Evolutionary conservation across 768 basidiomycete genomes (phyloP), one percentile per base, ranked within the genome.

Genomic region (Leccinum variicolor): DNA sequence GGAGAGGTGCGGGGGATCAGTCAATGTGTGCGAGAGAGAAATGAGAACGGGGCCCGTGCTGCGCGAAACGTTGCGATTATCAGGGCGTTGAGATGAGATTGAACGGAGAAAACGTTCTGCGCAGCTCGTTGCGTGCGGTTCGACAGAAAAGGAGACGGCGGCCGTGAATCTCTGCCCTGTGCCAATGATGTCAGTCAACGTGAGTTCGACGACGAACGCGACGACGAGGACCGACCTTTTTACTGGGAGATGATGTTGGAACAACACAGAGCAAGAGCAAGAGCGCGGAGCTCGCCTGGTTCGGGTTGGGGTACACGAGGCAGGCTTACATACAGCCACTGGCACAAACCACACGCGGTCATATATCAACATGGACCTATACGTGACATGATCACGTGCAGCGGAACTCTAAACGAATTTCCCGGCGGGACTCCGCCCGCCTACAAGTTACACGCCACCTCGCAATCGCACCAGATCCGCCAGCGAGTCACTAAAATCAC

Each of bases 231-330:
- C 65, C 52, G 47, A 66, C 67, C 69, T 71, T 58, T 61, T 61
- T 45, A 23, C 62, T 66, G 53, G 61, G 57, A 61, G 54, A 52
- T 49, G 50, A 34, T 62, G 66, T 58, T 67, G 68, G 34, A 58
- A 63, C 60, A 58, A 61, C 60, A 19, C 63, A 67, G 57, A 57
- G 60, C 56, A 58, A 67, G 57, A 57, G 61, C 56, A 58, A 59
- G 60, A 60, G 55, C 60, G 48, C 62, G 64, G 60, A 70, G 55
- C 52, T 62, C 54, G 61, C 64, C 52, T 64, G 53, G 63, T 68
- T 70, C 62, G 50, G 56, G 54, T 66, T 61, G 60, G 59, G 55
- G 48, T 36, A 62, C 70, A 72, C 69, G 70, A 68, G 69, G 70
- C 63, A 51, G 13, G 66, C 68, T 69, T 68, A 68, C 66, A 68